phyloP scores from a whole-genome alignment of 805 yeast genomes.

The Kodamaea neixiangensis region DNA sequence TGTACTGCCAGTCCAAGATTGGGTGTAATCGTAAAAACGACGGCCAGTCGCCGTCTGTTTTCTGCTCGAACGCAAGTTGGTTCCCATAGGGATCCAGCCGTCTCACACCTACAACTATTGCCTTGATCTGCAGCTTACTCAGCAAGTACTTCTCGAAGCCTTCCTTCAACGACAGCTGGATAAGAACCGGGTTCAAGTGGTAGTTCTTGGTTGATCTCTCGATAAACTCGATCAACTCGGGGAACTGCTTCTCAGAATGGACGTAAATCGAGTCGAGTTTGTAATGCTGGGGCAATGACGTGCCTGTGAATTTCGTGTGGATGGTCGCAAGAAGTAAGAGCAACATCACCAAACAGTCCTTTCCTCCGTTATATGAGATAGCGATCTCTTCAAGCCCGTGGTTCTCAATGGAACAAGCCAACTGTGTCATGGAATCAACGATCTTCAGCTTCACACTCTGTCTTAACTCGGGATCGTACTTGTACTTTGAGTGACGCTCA shows the following conservation, averaged over 20 bases:
- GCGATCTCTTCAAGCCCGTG: conserved; percentile 57
- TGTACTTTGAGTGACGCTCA: conserved; percentile 19
- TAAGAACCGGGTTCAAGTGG: conserved; percentile 49
- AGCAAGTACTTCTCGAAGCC: conserved; percentile 70
- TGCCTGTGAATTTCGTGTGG: conserved; percentile 26
- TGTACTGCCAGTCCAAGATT: conserved; percentile 81
- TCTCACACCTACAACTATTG: conserved; percentile 86
- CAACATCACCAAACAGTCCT: conserved; percentile 91
- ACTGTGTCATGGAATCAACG: conserved; percentile 26
- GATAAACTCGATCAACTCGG: conserved; percentile 69
- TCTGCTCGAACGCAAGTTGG: conserved; percentile 57
- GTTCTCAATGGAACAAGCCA: conserved; percentile 29
- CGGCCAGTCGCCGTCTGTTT: conserved; percentile 93
- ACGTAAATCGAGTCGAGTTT: conserved; percentile 69
- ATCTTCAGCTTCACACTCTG: conserved; percentile 30
- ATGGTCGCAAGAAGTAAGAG: conserved; percentile 65
- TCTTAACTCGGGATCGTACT: conserved; percentile 23
- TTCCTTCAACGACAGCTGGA: conserved; percentile 54
- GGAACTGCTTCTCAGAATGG: conserved; percentile 71
- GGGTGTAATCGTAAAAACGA: conserved; percentile 82
- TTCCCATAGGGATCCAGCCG: conserved; percentile 84
- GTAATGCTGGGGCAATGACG: conserved; percentile 25
- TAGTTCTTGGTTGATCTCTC: conserved; percentile 53
- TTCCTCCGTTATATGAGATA: conserved; percentile 92
- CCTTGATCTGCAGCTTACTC: conserved; percentile 54